phyloP scores from a whole-genome alignment of 805 yeast species.

The Wickerhamiella domercqiae region DNA sequence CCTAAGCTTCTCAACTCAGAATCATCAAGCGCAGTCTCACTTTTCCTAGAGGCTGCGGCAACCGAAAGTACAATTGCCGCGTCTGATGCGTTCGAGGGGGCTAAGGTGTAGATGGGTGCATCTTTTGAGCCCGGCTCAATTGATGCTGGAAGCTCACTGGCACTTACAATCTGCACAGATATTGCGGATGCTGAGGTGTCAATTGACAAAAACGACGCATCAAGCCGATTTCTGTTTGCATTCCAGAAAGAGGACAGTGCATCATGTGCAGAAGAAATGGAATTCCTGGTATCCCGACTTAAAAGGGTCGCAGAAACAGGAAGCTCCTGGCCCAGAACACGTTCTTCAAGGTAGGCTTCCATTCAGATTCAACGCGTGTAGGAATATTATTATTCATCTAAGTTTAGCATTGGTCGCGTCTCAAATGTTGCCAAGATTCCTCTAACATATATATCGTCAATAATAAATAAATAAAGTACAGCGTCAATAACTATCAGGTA shows the following conservation, averaged over 20 bases:
- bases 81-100: conserved; percentile 7
- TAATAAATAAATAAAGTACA: no score
- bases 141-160: background rate
- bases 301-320: conserved; percentile 6
- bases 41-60: background rate
- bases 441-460: no score
- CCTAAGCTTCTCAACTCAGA: conserved; percentile 4
- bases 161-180: background rate
- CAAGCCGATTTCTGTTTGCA: conserved; percentile 1
- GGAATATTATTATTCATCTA: no score
- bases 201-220: conserved; percentile 6
- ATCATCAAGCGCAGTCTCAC: conserved; percentile 2
- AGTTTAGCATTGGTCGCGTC: no score
- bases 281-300: conserved; percentile 3
- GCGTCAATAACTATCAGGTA: no score
- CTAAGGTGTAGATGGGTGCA: conserved; percentile 5
- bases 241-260: conserved; percentile 4
- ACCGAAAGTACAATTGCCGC: conserved; percentile 4
- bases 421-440: background rate
- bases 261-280: conserved; percentile 3
- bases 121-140: background rate
- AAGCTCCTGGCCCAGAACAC: conserved; percentile 5
- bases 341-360: conserved; percentile 5
- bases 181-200: background rate
- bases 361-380: background rate